Evolutionary conservation across 306 rosid genomes (phyloP), one percentile per base, ranked within the genome.

Genomic region (Fragaria nilgerrensis): DNA sequence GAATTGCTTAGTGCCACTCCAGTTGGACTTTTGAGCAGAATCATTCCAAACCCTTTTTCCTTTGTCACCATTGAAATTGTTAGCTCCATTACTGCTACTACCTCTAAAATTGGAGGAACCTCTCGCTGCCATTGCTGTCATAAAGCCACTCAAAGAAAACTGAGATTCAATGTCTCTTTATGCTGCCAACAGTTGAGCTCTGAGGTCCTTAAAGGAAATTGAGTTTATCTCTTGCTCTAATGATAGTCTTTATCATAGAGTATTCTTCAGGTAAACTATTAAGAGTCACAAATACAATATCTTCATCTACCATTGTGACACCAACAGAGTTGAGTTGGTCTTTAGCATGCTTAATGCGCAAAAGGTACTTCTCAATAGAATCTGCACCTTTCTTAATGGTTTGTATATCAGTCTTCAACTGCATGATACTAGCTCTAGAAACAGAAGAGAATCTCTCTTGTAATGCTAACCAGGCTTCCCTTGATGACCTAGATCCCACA

Each of bases 121-220:
- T 4, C 2, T 45, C 0, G 16, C 5, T 11, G 50, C 16, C 50
- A 47, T 47, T 2, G 50, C 17, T 10, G 16, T 2, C 50, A 13
- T 47, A 11, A 1, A 0, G 0, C 16, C 12, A 11, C 0, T 2
- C 2, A 12, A 2, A 53, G 9, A 1, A 1, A 53, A 2, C 0
- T 53, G 23, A 6, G 3, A 1, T 6, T 5, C 23, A 19, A 53
- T 19, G 0, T 53, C 25, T 1, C 59, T 53, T 0, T 53, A 12
- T 1, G 25, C 59, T 6, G 12, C 25, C 0, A 53, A 2, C 0
- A 53, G 10, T 8, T 19, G 25, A 5, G 59, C 9, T 5, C 59
- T 53, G 0, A 50, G 5, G 1, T 17, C 8, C 0, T 5, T 5
- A 0, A 50, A 17, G 0, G 58, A 16, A 1, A 50, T 17, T 4